Percentiles rank a stretch among this genome's conserved stretches.
Conservation (phyloP, 2,329 filamentous ascomycete species). For the Neophaeococcomyces aloes region DNA sequence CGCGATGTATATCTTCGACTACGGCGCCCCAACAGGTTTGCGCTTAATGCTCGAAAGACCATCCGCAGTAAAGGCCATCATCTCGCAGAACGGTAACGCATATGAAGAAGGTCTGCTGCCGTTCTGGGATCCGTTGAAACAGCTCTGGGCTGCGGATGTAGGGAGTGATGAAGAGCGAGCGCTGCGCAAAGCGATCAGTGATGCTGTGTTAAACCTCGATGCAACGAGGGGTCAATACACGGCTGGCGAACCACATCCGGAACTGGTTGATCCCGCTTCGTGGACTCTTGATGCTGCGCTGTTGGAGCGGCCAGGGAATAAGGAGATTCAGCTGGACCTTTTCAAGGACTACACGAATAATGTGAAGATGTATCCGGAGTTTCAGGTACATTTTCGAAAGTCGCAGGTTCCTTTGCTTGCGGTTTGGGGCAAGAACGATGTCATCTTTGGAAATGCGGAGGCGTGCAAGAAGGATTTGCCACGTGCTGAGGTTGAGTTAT, state of each 20-base stretch:
- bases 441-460: slow-evolving; percentile 42
- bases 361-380: slow-evolving; percentile 42
- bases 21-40: slow-evolving; percentile 48
- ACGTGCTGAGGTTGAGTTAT: slow-evolving; percentile 38
- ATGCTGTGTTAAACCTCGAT: slow-evolving; percentile 29
- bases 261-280: slow-evolving; percentile 21
- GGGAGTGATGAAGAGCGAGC: slow-evolving; percentile 19
- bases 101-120: slow-evolving; percentile 46
- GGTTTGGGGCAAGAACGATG: slow-evolving; percentile 49
- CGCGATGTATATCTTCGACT: slow-evolving; percentile 53
- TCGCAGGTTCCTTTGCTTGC: slow-evolving; percentile 45
- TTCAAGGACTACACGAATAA: slow-evolving; percentile 50
- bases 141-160: slow-evolving; percentile 36
- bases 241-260: slow-evolving; percentile 19
- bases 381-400: slow-evolving; percentile 45
- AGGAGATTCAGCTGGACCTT: slow-evolving; percentile 46
- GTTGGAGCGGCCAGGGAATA: slow-evolving; percentile 40
- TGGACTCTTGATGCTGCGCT: slow-evolving; percentile 45
- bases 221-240: slow-evolving; percentile 29
- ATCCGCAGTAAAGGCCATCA: slow-evolving; percentile 41
- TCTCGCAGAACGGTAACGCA: slow-evolving; percentile 53
- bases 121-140: slow-evolving; percentile 42
- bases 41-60: slow-evolving; percentile 44
- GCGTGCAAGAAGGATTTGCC: slow-evolving; percentile 43
- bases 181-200: slow-evolving; percentile 29